phyloP scores from a whole-genome alignment of 192 early-diverging fungal genomes.

The Gamsiella multidivaricata region DNA sequence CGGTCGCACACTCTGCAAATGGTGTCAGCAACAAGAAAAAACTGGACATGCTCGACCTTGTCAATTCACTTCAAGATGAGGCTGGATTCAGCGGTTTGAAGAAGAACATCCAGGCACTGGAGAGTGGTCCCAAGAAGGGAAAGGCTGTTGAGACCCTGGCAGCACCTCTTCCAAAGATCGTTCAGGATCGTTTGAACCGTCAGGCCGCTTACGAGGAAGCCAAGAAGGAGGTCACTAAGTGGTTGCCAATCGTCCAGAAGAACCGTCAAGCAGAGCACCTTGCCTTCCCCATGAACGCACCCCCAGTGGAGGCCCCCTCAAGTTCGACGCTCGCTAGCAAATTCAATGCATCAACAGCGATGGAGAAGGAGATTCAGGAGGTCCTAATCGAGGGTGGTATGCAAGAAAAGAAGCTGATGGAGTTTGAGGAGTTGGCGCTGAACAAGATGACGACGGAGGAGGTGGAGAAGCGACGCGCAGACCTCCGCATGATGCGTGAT shows the following conservation, averaged over 20 bases:
- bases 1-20: slow-evolving; percentile 41
- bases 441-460: slow-evolving; percentile 88
- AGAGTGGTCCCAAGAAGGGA: slow-evolving; percentile 59
- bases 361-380: slow-evolving; percentile 84
- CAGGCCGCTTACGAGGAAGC: slow-evolving; percentile 86
- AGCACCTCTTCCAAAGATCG: slow-evolving; percentile 84
- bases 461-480: slow-evolving; percentile 74
- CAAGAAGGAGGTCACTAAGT: slow-evolving; percentile 85
- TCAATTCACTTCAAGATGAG: slow-evolving; percentile 73
- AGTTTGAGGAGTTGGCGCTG: slow-evolving; percentile 88
- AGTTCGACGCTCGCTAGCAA: slow-evolving; percentile 68
- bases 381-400: slow-evolving; percentile 79
- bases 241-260: slow-evolving; percentile 83
- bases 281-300: slow-evolving; percentile 70
- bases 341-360: slow-evolving; percentile 70
- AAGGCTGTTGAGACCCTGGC: slow-evolving; percentile 60
- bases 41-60: slow-evolving; percentile 78
- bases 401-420: slow-evolving; percentile 80
- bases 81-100: slow-evolving; percentile 72
- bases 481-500: slow-evolving; percentile 91
- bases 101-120: slow-evolving; percentile 68
- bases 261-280: slow-evolving; percentile 90
- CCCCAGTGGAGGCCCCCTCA: slow-evolving; percentile 51
- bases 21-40: slow-evolving; percentile 67
- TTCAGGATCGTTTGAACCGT: slow-evolving; percentile 89